Percentiles rank a stretch among this genome's conserved stretches.
Conservation (phyloP, 371 early-diverging fungal species). For the Apophysomyces ossiformis region DNA sequence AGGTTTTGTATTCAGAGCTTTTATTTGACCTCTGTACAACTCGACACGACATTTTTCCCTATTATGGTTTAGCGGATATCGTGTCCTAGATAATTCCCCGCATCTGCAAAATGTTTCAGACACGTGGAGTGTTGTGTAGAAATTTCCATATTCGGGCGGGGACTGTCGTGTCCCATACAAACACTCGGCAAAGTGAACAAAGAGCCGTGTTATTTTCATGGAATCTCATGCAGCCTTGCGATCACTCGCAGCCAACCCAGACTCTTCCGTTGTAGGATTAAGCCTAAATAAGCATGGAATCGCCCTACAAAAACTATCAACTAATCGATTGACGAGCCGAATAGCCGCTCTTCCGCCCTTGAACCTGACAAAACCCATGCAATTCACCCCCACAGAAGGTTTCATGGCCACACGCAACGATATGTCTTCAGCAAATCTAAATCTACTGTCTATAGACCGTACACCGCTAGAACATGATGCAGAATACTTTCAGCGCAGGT, state of each 20-base stretch:
- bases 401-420: background rate
- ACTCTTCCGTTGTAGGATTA: slow-evolving; percentile 19
- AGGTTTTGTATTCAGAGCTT: too few relatives aligned
- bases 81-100: too few relatives aligned
- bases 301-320: slow-evolving; percentile 19
- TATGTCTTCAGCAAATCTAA: background rate
- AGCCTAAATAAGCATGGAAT: slow-evolving; percentile 25
- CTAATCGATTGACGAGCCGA: slow-evolving; percentile 19
- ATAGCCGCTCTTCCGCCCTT: slow-evolving; percentile 27
- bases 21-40: too few relatives aligned
- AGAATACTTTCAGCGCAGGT: slow-evolving; percentile 3
- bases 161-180: too few relatives aligned
- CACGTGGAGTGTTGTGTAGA: too few relatives aligned
- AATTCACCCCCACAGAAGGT: slow-evolving; percentile 1
- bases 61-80: too few relatives aligned
- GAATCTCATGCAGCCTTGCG: slow-evolving; percentile 22
- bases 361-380: slow-evolving; percentile 16
- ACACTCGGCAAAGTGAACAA: too few relatives aligned
- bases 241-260: slow-evolving; percentile 23
- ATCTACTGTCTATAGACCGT: background rate
- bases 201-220: background rate
- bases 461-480: slow-evolving; percentile 5
- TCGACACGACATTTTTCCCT: too few relatives aligned
- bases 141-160: too few relatives aligned
- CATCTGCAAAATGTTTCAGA: too few relatives aligned